A percentile compares a stretch with the other conserved stretches of the same genome.
phyloP scores from a whole-genome alignment of 2,329 filamentous ascomycete species.

The Helotiales sp. region DNA sequence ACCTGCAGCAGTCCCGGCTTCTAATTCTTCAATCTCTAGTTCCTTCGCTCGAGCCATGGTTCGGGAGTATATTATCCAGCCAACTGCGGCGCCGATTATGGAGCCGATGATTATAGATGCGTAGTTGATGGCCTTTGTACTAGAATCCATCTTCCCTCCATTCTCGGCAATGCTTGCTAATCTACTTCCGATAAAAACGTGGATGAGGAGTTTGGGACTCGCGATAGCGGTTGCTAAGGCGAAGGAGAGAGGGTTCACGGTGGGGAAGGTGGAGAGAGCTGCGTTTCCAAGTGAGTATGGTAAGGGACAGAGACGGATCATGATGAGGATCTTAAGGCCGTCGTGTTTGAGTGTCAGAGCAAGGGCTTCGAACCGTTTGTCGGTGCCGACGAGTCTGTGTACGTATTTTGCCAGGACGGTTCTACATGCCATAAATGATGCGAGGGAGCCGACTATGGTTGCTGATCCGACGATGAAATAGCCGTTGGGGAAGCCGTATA shows the following conservation, averaged over 20 bases:
- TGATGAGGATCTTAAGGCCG: conserved; percentile 82
- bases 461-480: conserved; percentile 74
- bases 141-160: conserved; percentile 77
- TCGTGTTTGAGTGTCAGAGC: conserved; percentile 87
- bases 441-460: conserved; percentile 75
- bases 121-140: conserved; percentile 82
- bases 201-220: conserved; percentile 83
- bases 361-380: conserved; percentile 86
- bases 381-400: conserved; percentile 73
- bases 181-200: conserved; percentile 87
- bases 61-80: conserved; percentile 79
- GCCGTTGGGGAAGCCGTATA: conserved; percentile 70
- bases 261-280: conserved; percentile 90
- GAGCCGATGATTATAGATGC: conserved; percentile 73
- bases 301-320: conserved; percentile 89
- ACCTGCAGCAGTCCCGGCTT: conserved; percentile 23
- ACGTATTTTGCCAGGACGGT: conserved; percentile 79
- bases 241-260: conserved; percentile 74
- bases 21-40: conserved; percentile 42
- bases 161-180: conserved; percentile 81
- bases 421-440: conserved; percentile 77
- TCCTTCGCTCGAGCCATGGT: conserved; percentile 64
- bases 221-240: conserved; percentile 79
- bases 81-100: conserved; percentile 71
- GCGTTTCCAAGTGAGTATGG: conserved; percentile 94